These are phyloP conservation scores for Fistulinella prunicolor DNA, from an alignment of 768 basidiomycete genomes.

Conservation along the genomic window DNA sequence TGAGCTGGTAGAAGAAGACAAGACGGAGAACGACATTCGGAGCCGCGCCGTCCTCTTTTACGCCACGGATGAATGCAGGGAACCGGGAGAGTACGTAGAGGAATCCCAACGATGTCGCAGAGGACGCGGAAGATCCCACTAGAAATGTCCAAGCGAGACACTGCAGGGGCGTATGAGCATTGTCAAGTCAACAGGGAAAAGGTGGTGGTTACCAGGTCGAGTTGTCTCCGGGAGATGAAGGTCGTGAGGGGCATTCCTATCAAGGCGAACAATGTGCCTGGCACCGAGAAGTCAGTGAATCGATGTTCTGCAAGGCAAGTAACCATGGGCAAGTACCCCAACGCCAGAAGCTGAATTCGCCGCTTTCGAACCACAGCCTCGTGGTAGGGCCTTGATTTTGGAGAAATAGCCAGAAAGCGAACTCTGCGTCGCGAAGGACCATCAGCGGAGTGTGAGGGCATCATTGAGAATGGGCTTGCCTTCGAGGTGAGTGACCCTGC, in stretches of 20 bases:
- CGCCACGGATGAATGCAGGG: slow-evolving; percentile 64
- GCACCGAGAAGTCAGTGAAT: slow-evolving; percentile 13
- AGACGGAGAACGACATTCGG: slow-evolving; percentile 73
- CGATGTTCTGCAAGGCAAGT: neutral
- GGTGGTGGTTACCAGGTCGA: slow-evolving; percentile 48
- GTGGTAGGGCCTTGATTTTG: slow-evolving; percentile 71
- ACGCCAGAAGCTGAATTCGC: slow-evolving; percentile 75
- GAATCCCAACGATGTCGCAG: slow-evolving; percentile 65
- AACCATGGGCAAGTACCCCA: slow-evolving; percentile 41
- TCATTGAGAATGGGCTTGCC: slow-evolving; percentile 36
- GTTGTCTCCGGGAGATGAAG: slow-evolving; percentile 52
- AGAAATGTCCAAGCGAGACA: slow-evolving; percentile 75
- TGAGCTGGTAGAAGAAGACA: slow-evolving; percentile 72
- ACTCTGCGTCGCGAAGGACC: slow-evolving; percentile 42
- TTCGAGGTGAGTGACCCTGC: slow-evolving; percentile 78
- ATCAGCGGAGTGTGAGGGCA: slow-evolving; percentile 4
- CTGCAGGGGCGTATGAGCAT: slow-evolving; percentile 36
- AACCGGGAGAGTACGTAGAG: slow-evolving; percentile 70
- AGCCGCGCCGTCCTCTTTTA: slow-evolving; percentile 71
- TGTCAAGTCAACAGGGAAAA: neutral
- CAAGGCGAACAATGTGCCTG: slow-evolving; percentile 63
- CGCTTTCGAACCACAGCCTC: slow-evolving; percentile 75
- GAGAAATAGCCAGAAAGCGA: slow-evolving; percentile 82
- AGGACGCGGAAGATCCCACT: slow-evolving; percentile 63
- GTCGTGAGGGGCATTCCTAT: slow-evolving; percentile 72